Percentiles rank a stretch among this genome's conserved stretches.
These are phyloP conservation scores for Candida manassasensis DNA, from an alignment of 805 yeast genomes.

Conservation along the genomic window DNA sequence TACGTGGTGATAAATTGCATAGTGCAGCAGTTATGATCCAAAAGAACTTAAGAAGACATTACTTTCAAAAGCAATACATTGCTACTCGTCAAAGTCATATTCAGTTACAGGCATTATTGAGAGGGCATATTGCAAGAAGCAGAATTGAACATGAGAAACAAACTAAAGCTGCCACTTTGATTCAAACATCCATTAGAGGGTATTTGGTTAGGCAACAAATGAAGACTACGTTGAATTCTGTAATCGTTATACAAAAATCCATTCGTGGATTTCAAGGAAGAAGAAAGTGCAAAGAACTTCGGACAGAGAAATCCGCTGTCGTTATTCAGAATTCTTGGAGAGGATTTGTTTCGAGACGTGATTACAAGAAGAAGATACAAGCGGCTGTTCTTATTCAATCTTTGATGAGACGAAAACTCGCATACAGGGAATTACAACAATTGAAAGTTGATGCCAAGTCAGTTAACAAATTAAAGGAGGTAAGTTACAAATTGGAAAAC, in stretches of 20 bases:
- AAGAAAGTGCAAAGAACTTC: constrained; percentile 43
- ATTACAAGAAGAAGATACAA: constrained; percentile 41
- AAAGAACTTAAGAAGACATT: constrained; percentile 66
- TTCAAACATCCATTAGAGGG: constrained; percentile 69
- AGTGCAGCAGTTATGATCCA: constrained; percentile 81
- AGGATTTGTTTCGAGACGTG: constrained; percentile 57
- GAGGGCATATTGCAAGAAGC: constrained; percentile 59
- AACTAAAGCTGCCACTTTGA: constrained; percentile 54
- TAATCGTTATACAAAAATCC: constrained; percentile 42
- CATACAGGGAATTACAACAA: constrained; percentile 56
- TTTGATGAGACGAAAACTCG: constrained; percentile 69
- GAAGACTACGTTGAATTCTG: constrained; percentile 29
- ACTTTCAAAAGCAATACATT: constrained; percentile 58
- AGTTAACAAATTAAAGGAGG: constrained; percentile 84
- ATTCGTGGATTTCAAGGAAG: constrained; percentile 54
- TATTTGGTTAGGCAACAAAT: constrained; percentile 40
- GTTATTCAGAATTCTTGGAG: constrained; percentile 71
- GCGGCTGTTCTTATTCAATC: constrained; percentile 74
- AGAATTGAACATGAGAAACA: constrained; percentile 53
- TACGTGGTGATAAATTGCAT: constrained; percentile 73
- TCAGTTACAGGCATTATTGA: constrained; percentile 53
- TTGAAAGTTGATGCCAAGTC: constrained; percentile 88
- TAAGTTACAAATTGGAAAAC: constrained; percentile 88
- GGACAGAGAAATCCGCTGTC: constrained; percentile 60
- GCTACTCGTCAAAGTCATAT: constrained; percentile 51